phyloP scores from a whole-genome alignment of 1,284 basidiomycete species.

The Acaromyces ingoldii region DNA sequence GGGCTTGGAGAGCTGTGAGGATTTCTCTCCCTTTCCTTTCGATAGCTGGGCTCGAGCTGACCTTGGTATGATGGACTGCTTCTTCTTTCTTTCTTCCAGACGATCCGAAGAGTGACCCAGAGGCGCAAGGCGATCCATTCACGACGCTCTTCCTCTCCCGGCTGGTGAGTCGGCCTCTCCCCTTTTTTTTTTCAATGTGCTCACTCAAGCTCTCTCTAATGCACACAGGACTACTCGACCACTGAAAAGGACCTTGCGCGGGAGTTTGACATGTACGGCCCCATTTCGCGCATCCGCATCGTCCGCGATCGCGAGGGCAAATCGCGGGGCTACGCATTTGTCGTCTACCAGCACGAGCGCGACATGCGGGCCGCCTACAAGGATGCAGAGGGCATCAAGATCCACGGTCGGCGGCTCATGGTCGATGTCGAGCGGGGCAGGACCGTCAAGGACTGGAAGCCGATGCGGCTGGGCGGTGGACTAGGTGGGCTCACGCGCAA shows the following conservation, averaged over 20 bases:
- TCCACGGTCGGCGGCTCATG: slow-evolving; percentile 87
- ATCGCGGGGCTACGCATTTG: slow-evolving; percentile 87
- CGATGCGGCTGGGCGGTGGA: slow-evolving; percentile 86
- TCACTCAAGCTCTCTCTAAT: too few relatives aligned
- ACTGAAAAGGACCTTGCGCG: slow-evolving; percentile 84
- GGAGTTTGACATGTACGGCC: slow-evolving; percentile 92
- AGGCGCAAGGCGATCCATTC: slow-evolving; percentile 95
- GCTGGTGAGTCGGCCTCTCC: slow-evolving; percentile 52
- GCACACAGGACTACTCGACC: slow-evolving; percentile 67
- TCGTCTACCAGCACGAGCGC: slow-evolving; percentile 93
- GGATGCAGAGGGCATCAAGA: slow-evolving; percentile 94
- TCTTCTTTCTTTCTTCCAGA: slow-evolving; percentile 57
- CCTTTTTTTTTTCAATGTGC: slow-evolving; percentile 1
- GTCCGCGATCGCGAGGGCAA: slow-evolving; percentile 77
- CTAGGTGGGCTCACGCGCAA: slow-evolving; percentile 73
- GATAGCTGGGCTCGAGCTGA: not conserved
- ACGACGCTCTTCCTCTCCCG: slow-evolving; percentile 96
- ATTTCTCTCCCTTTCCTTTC: not conserved
- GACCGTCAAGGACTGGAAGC: slow-evolving; percentile 98
- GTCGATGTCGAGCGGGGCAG: slow-evolving; percentile 97
- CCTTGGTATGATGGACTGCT: not conserved
- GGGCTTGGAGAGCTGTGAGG: slow-evolving; percentile 16
- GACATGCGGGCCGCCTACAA: slow-evolving; percentile 99
- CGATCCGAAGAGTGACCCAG: slow-evolving; percentile 81
- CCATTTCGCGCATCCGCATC: slow-evolving; percentile 83